Conservation (phyloP, 108 stramenopile genomes). For the Pseudonitzschia pungens region DNA sequence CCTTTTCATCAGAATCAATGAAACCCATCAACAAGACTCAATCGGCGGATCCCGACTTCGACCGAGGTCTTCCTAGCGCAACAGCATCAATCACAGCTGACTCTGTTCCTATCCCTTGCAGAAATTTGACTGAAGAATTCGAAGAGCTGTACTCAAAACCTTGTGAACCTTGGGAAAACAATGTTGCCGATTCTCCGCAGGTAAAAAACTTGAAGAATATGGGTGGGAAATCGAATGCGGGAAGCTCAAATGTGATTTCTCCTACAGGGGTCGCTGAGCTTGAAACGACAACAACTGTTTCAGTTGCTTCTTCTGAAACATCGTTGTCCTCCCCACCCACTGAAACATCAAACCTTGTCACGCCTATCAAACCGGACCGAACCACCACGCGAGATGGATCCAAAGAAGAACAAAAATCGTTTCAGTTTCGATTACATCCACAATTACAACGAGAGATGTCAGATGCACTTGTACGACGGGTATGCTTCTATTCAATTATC, state of each 20-base stretch:
- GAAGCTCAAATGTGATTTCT: slow-evolving; percentile 27
- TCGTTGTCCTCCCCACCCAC: not conserved
- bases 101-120: slow-evolving; percentile 37
- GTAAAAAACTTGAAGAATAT: slow-evolving; percentile 7
- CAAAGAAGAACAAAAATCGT: slow-evolving; percentile 13
- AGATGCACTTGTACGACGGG: slow-evolving; percentile 64
- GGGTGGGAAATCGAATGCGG: not conserved
- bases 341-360: not conserved
- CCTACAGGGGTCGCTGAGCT: slow-evolving; percentile 49
- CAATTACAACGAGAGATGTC: slow-evolving; percentile 61
- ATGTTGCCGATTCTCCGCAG: slow-evolving; percentile 16
- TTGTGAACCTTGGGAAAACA: slow-evolving; percentile 6
- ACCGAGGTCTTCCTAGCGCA: slow-evolving; percentile 8
- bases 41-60: slow-evolving; percentile 18
- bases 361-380: slow-evolving; percentile 8
- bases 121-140: slow-evolving; percentile 58
- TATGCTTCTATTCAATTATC: slow-evolving; percentile 78
- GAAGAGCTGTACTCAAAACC: slow-evolving; percentile 46
- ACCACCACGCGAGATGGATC: not conserved
- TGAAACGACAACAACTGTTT: not conserved
- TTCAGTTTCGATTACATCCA: slow-evolving; percentile 54
- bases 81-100: slow-evolving; percentile 5
- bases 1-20: slow-evolving; percentile 19
- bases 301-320: not conserved
- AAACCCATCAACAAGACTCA: slow-evolving; percentile 9